These are phyloP conservation scores for Kwoniella mangroviensis DNA, from an alignment of 768 basidiomycete species.

Conservation along the genomic window DNA sequence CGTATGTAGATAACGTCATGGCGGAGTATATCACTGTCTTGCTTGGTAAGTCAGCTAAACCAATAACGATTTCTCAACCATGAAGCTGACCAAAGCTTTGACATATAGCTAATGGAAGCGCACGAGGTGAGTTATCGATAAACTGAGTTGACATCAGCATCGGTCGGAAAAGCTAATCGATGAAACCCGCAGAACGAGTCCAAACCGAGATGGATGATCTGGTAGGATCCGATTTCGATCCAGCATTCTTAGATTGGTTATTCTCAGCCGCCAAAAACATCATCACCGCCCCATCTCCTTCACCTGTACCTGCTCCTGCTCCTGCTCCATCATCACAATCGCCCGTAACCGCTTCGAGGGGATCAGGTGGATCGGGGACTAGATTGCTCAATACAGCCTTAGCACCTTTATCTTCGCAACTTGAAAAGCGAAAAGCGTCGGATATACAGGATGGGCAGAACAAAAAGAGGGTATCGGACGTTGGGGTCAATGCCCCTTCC, in stretches of 20 bases:
- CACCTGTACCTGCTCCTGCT: slow-evolving; percentile 12
- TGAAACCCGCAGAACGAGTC: slow-evolving; percentile 37
- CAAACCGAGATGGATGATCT: slow-evolving; percentile 52
- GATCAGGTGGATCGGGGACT: slow-evolving; percentile 4
- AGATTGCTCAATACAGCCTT: slow-evolving; percentile 50
- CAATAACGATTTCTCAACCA: background rate
- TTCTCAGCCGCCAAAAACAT: slow-evolving; percentile 39
- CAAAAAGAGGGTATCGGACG: slow-evolving; percentile 44
- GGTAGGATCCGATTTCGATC: slow-evolving; percentile 37
- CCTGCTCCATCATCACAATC: slow-evolving; percentile 17
- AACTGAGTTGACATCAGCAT: background rate
- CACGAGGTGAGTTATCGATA: slow-evolving; percentile 28
- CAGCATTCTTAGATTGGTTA: slow-evolving; percentile 51
- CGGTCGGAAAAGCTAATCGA: too few relatives aligned
- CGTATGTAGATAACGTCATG: slow-evolving; percentile 52
- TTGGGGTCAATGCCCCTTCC: slow-evolving; percentile 62
- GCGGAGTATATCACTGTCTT: slow-evolving; percentile 57
- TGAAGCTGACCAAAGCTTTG: slow-evolving; percentile 4
- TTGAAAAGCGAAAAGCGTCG: slow-evolving; percentile 50
- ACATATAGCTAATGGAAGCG: slow-evolving; percentile 50
- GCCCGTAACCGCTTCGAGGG: slow-evolving; percentile 8
- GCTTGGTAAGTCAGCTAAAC: slow-evolving; percentile 42
- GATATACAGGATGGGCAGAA: slow-evolving; percentile 29
- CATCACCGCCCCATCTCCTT: slow-evolving; percentile 19
- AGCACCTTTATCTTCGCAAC: slow-evolving; percentile 38